Evolutionary conservation across 441 rosid genomes (phyloP), one percentile per base, ranked within the genome.

Genomic region (Erodium chrysanthum): DNA sequence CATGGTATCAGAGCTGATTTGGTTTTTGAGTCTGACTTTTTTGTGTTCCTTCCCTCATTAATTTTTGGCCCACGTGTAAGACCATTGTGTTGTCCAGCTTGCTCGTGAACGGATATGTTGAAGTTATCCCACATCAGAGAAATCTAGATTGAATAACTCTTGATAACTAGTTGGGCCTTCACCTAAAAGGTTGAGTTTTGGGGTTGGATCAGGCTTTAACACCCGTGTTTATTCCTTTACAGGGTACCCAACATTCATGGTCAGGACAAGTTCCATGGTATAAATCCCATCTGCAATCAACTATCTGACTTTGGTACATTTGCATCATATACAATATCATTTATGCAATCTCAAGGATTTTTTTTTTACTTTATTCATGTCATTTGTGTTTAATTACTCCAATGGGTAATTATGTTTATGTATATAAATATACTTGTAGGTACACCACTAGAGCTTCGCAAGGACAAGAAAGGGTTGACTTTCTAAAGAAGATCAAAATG

Each of bases 251-350:
- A 73, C 56, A 77, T 27, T 82, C 78, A 23, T 70, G 71, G 0
- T 72, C 76, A 56, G 70, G 76, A 75, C 79, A 76, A 69, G 64
- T 89, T 77, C 88, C 92, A 69, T 86, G 92, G 96, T 89, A 86
- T 54, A 50, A 65, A 62, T 65, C 70, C 48, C 35, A n/a, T 66
- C 29, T 68, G 70, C 60, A 37, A 72, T 73, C 31, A 44, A 20
- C 66, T 50, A 54, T 68, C 25, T 74, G 33, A 35, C 65, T 74
- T 71, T 25, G 64, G 63, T 66, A 44, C 70, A 72, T 73, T 70
- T 65, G 70, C 46, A 35, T 73, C 37, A 17, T 17, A 31, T 67
- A 10, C 67, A 50, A 65, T 48, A 21, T 67, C 22, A 31, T 60
- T 63, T 8, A 67, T 29, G 40, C 58, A 8, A 35, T 70, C 21